A percentile compares a stretch with the other conserved stretches of the same genome.
Conservation (phyloP, 345 rosid species). For the Alliaria petiolata region DNA sequence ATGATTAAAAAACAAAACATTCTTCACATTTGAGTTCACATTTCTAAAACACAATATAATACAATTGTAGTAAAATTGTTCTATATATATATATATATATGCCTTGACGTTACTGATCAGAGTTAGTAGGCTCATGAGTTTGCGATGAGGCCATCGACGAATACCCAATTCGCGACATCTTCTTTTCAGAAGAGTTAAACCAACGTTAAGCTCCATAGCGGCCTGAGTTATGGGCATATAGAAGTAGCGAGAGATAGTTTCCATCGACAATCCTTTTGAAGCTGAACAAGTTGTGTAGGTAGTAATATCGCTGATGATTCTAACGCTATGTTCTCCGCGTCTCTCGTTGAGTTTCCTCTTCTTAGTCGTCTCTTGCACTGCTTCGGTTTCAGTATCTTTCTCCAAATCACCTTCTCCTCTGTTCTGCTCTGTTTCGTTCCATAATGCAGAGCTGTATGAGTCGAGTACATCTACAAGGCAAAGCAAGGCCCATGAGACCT, state of each 20-base stretch:
- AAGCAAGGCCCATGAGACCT: constrained; percentile 7
- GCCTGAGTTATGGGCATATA: constrained; percentile 72
- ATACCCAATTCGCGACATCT: constrained; percentile 68
- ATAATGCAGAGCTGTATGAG: constrained; percentile 25
- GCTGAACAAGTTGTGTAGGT: background rate
- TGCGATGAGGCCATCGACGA: constrained; percentile 67
- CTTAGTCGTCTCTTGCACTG: constrained; percentile 5
- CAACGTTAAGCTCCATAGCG: constrained; percentile 59
- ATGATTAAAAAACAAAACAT: too few relatives aligned
- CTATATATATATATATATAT: too few relatives aligned
- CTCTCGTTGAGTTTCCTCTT: background rate
- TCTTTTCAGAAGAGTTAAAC: constrained; percentile 63
- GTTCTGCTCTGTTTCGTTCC: constrained; percentile 33
- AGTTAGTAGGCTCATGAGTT: constrained; percentile 58
- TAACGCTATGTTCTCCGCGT: constrained; percentile 2
- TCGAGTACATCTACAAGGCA: constrained; percentile 21
- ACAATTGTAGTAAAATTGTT: background rate
- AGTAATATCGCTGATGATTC: constrained; percentile 6
- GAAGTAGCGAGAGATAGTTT: constrained; percentile 46
- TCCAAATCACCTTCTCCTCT: constrained; percentile 23
- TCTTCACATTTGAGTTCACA: background rate
- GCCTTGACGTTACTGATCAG: constrained; percentile 53
- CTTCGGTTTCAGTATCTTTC: background rate
- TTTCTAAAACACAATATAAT: background rate
- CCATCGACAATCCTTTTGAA: constrained; percentile 33